Base-by-base conservation (phyloP, 805 yeast species). In the Ogataea methanolica region DNA sequence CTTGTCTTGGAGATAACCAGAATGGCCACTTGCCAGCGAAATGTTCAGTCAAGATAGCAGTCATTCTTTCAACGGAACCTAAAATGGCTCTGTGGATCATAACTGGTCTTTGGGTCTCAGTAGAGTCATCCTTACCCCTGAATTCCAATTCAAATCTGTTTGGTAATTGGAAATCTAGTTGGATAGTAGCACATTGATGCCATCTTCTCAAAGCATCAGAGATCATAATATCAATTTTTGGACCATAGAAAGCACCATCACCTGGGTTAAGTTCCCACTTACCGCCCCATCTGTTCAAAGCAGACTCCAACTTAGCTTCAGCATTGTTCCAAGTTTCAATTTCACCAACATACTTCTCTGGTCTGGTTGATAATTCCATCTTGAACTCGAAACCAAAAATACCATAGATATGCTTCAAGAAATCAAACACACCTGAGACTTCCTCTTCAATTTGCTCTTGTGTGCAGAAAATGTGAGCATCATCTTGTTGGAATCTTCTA, bases 1-100 rank as follows among this genome's bases (percentile, higher is more conserved):
- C 80, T 74, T 94, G 99, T 75, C 99, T 86, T 63, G 99, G 99
- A n/a, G 98, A 91, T 66, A 94, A 78, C 99, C 99, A 94, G 79
- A 94, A 88, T 64, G 99, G 99, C 99, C 99, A 94, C 69, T 90
- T 94, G 63, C 99, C 99, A 66, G 91, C 96, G 73, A 78, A 94
- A 75, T 94, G 99, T 73, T 94, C 99, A 50, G 96, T 91, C 70
- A 94, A 82, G 60, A 94, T 92, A 54, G 97, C 99, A 54, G 96
- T 88, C 98, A 94, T 91, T 79, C 99, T 88, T 78, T 94, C 99
- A 51, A 94, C 95, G 41, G 97, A 88, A 58, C 99, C 99, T 66
- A 92, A 80, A 57, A 94, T 89, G 57, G 99, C 99, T 74, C 99
- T 88, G 76, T 94, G 99, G 65, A 94, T 92, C 98, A 94, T 94